Base-by-base conservation (phyloP, 352 stramenopile genomes). In the Ophiocytium majus region DNA sequence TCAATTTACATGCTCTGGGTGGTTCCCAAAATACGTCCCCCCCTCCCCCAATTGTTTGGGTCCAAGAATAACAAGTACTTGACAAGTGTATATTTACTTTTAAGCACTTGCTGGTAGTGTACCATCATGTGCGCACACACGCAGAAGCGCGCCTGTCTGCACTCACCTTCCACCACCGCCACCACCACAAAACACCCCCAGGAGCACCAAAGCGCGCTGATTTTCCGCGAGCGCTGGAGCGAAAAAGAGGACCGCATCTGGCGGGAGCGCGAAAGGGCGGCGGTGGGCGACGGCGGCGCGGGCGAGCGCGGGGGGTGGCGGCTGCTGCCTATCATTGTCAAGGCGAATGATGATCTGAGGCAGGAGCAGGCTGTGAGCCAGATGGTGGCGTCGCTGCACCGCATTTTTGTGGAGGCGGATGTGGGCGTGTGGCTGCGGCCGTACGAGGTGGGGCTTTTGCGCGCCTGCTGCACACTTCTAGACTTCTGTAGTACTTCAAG, bases 361-460 rank as follows among this genome's bases (percentile, higher is more conserved):
- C 97, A 99, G 91, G 97, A 99, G 89, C 96, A 99, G 80, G 97
- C 99, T 76, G 98, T 96, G 31, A 93, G 98, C 23, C 96, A 99
- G 88, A 90, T 99, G 32, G 98, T 99, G 87, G 92, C 97, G 71
- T 83, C 89, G 19, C 92, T 94, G 85, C 50, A 85, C 75, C 81
- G 79, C 31, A 81, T 87, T 10, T 87, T 87, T 34, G 32, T 75
- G 49, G 79, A 86, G 35, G 83, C 64, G 10, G 79, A 84, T 82
- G 90, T 99, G 9, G 94, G 95, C 0, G 94, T 99, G 43, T 98
- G 96, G 95, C 91, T 99, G 10, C 96, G 94, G 83, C 93, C 93
- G 28, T 99, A 99, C 88, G 96, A 98, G 79, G 98, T 99, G 35
- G 5, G 43, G n/a, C n/a, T n/a, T n/a, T n/a, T n/a, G n/a, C n/a